phyloP scores from a whole-genome alignment of 768 basidiomycete genomes.

The Auricularia auricula-judae region DNA sequence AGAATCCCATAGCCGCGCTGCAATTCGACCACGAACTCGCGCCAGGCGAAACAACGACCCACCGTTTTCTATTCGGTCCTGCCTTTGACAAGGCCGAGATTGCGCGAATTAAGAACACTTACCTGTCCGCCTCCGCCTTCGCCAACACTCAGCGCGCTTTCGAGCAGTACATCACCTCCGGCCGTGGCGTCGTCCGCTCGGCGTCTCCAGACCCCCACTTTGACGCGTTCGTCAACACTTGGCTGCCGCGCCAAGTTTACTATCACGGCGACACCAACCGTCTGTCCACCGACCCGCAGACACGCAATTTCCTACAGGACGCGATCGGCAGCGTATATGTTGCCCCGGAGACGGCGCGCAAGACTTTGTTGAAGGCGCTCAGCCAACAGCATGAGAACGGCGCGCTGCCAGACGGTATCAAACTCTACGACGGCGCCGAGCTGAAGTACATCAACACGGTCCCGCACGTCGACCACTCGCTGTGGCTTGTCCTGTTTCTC shows the following conservation, averaged over 20 bases:
- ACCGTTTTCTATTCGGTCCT: background rate
- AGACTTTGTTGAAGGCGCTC: background rate
- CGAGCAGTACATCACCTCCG: background rate
- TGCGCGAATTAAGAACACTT: background rate
- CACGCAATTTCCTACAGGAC: background rate
- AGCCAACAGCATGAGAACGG: background rate
- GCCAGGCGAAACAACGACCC: background rate
- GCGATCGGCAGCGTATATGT: background rate
- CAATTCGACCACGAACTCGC: background rate
- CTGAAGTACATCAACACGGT: constrained; percentile 1
- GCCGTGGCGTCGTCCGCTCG: background rate
- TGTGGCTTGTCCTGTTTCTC: background rate
- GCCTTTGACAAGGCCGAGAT: constrained; percentile 1
- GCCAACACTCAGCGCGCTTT: background rate
- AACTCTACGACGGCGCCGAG: background rate
- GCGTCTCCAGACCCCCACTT: background rate
- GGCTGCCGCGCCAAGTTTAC: background rate
- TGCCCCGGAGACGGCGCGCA: background rate
- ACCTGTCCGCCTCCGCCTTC: background rate
- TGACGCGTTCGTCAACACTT: background rate
- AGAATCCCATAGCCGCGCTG: background rate
- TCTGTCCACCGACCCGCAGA: background rate
- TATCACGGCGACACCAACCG: constrained; percentile 2
- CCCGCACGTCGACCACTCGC: constrained; percentile 1
- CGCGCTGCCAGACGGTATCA: constrained; percentile 1